Base-by-base conservation (phyloP, 805 yeast genomes). In the Metschnikowia chrysomelidarum region DNA sequence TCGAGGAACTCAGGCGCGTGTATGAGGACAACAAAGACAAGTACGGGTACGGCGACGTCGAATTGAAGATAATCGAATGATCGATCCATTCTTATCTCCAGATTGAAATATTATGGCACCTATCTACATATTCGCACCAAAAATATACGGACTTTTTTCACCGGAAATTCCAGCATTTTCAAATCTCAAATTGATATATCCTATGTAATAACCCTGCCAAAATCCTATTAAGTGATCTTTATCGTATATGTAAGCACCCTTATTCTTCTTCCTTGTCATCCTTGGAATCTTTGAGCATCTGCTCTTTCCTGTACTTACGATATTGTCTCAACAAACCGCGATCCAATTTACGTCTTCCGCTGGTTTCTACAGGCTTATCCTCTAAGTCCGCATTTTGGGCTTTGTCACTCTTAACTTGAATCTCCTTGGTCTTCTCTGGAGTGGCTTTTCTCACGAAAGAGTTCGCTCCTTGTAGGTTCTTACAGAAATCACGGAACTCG, bases 21-120 rank as follows among this genome's bases (percentile, higher is more conserved):
- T 91, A 78, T 59, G 76, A 82, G 24, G 80, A 75, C 4, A 74
- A 88, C 53, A 86, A 80, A 56, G 68, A 62, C 2, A 64, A 67
- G 38, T 87, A 57, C 45, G 70, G 74, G 1, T 64, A 70, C 43
- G 73, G 68, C 25, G 75, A 73, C 44, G 75, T 71, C 24, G 70
- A 65, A 29, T 56, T 75, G 43, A 55, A 55, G 19, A 72, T 75
- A 22, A 68, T 64, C 15, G 77, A 73, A 46, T 71, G 43, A 7
- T 14, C 13, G 13, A 6, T 22, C 24, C n/a, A 3, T n/a, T n/a
- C n/a, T n/a, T n/a, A n/a, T n/a, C n/a, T n/a, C n/a, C n/a, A n/a
- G n/a, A n/a, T n/a, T n/a, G n/a, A n/a, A n/a, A n/a, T n/a, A n/a
- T n/a, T n/a, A n/a, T n/a, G n/a, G n/a, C n/a, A n/a, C n/a, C n/a